A percentile compares a stretch with the other conserved stretches of the same genome.
Conservation (phyloP, 2,329 filamentous ascomycete species). For the Aspergillus ochraceus region DNA sequence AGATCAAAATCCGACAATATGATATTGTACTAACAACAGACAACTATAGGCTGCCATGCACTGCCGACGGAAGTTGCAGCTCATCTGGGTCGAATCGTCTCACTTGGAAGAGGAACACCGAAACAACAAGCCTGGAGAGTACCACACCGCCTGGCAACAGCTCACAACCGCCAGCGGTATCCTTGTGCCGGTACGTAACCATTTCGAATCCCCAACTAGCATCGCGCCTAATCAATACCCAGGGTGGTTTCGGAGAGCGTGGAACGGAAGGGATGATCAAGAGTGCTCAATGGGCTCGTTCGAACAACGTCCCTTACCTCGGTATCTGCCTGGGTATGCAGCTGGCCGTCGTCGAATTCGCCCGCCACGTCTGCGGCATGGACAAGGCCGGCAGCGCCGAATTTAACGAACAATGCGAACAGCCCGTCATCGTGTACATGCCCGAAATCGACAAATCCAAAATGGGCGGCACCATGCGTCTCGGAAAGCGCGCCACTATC, state of each 20-base stretch:
- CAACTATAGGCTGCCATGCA: slow-evolving; percentile 66
- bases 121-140: slow-evolving; percentile 66
- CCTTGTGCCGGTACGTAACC: slow-evolving; percentile 47
- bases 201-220: neutral
- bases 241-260: slow-evolving; percentile 75
- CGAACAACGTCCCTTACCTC: slow-evolving; percentile 76
- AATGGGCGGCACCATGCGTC: slow-evolving; percentile 83
- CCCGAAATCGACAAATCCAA: slow-evolving; percentile 77
- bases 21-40: neutral
- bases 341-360: slow-evolving; percentile 85
- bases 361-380: slow-evolving; percentile 71
- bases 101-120: slow-evolving; percentile 71
- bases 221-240: neutral
- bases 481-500: slow-evolving; percentile 70
- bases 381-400: slow-evolving; percentile 57
- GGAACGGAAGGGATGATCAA: slow-evolving; percentile 89
- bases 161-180: slow-evolving; percentile 65
- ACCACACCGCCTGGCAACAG: slow-evolving; percentile 81
- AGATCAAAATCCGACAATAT: neutral
- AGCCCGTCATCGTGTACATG: slow-evolving; percentile 85
- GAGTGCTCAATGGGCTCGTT: slow-evolving; percentile 82
- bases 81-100: slow-evolving; percentile 82
- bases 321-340: slow-evolving; percentile 94
- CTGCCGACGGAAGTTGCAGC: slow-evolving; percentile 73
- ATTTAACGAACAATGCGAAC: slow-evolving; percentile 56